These are phyloP conservation scores for Fusarium foetens DNA, from an alignment of 2,329 filamentous ascomycete genomes.

Conservation along the genomic window DNA sequence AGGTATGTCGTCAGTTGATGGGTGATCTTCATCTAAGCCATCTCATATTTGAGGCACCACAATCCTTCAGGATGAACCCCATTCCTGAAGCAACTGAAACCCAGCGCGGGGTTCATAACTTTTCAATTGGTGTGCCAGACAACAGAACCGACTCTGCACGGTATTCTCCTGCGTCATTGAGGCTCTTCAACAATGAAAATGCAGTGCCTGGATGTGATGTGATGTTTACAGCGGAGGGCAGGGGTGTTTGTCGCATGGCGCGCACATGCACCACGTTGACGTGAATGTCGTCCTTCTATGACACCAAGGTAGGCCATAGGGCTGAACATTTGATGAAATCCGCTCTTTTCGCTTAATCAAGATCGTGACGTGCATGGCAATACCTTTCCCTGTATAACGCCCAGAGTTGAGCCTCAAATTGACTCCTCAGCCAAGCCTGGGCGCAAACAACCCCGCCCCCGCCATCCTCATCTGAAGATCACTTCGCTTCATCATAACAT, in stretches of 20 bases:
- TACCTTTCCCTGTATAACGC: background rate
- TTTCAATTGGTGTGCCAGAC: accelerated
- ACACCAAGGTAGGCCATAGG: background rate
- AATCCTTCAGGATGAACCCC: background rate
- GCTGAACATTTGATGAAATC: background rate
- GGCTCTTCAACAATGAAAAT: background rate
- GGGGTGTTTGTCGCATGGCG: background rate
- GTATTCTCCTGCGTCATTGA: accelerated
- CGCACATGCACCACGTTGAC: too few species aligned
- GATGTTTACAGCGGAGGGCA: background rate
- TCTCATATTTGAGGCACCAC: background rate
- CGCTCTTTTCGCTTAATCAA: background rate
- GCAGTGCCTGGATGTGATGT: background rate
- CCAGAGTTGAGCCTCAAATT: background rate
- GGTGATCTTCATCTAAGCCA: background rate
- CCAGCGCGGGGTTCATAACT: accelerated
- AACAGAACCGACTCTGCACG: accelerated
- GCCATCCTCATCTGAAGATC: constrained; percentile 12
- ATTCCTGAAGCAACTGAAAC: background rate
- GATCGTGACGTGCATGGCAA: background rate
- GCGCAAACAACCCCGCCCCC: constrained; percentile 29
- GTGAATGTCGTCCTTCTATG: background rate
- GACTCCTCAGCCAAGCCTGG: constrained; percentile 14
- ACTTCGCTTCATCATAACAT: constrained; percentile 11
- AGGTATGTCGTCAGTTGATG: background rate